phyloP scores from a whole-genome alignment of 2,329 filamentous ascomycete species.

The Alternaria brassicicola region DNA sequence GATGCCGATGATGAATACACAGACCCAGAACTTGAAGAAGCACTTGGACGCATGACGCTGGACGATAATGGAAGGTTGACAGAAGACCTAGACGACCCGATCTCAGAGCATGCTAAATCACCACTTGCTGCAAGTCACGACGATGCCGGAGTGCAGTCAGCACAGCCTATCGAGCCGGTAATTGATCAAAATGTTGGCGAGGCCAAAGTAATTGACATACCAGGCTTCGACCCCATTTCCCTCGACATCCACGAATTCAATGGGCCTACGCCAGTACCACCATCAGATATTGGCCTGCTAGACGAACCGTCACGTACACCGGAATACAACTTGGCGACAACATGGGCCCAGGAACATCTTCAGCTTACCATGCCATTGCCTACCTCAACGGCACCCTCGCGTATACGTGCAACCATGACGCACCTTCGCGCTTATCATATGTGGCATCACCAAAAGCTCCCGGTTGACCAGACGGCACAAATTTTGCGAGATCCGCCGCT shows the following conservation, averaged over 20 bases:
- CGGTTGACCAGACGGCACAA: conserved; percentile 28
- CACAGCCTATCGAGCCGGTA: not conserved
- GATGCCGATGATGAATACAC: conserved; percentile 25
- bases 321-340: conserved; percentile 33
- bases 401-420: conserved; percentile 39
- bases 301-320: conserved; percentile 16
- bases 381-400: conserved; percentile 19
- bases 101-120: not conserved
- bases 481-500: conserved; percentile 42
- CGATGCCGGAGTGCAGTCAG: not conserved
- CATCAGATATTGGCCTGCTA: not conserved
- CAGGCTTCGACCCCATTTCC: not conserved
- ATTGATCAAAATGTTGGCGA: not conserved
- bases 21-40: conserved; percentile 38
- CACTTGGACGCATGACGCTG: conserved; percentile 21
- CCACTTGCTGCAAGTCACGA: not conserved
- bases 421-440: conserved; percentile 45
- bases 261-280: not conserved
- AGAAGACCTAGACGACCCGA: not conserved
- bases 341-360: conserved; percentile 40
- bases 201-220: not conserved
- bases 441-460: conserved; percentile 39
- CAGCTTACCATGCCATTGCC: conserved; percentile 37
- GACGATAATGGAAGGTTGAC: conserved; percentile 17
- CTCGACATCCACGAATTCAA: not conserved